phyloP scores from a whole-genome alignment of 805 yeast species.

The Metschnikowia similis region DNA sequence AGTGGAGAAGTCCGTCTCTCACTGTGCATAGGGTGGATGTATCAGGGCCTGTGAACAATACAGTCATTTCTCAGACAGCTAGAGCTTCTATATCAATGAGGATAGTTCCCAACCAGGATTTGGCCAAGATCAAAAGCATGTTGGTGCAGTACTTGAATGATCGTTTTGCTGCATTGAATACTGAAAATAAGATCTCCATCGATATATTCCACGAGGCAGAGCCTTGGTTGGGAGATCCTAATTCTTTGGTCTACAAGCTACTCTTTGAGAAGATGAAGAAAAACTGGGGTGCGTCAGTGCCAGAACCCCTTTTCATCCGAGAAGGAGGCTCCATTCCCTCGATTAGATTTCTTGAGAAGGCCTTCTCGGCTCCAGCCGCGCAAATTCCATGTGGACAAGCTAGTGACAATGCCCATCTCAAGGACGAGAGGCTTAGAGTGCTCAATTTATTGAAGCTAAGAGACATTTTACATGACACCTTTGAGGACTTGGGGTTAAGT shows the following conservation, averaged over 20 bases:
- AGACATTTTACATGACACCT: slow-evolving; percentile 53
- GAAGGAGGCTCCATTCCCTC: slow-evolving; percentile 98
- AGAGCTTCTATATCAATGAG: slow-evolving; percentile 76
- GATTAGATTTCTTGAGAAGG: slow-evolving; percentile 76
- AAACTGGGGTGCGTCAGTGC: slow-evolving; percentile 59
- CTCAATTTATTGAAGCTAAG: slow-evolving; percentile 73
- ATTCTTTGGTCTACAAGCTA: slow-evolving; percentile 66
- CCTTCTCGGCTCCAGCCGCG: slow-evolving; percentile 82
- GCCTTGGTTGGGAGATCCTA: slow-evolving; percentile 92
- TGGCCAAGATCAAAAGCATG: slow-evolving; percentile 50
- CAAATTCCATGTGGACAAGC: slow-evolving; percentile 97
- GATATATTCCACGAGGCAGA: slow-evolving; percentile 80
- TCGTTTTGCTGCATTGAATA: slow-evolving; percentile 45
- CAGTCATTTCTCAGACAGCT: slow-evolving; percentile 84
- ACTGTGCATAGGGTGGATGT: slow-evolving; percentile 81
- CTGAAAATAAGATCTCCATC: slow-evolving; percentile 60
- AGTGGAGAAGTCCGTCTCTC: slow-evolving; percentile 88
- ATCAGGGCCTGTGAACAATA: slow-evolving; percentile 85
- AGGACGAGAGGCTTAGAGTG: slow-evolving; percentile 79
- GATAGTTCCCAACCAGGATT: slow-evolving; percentile 83
- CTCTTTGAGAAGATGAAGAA: slow-evolving; percentile 55
- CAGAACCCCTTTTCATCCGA: slow-evolving; percentile 77
- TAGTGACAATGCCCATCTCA: slow-evolving; percentile 89
- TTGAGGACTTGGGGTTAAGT: slow-evolving; percentile 34
- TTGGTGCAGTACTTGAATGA: slow-evolving; percentile 44